Evolutionary conservation across 768 basidiomycete genomes (phyloP).

Genomic region (Glaciozyma martinii): DNA sequence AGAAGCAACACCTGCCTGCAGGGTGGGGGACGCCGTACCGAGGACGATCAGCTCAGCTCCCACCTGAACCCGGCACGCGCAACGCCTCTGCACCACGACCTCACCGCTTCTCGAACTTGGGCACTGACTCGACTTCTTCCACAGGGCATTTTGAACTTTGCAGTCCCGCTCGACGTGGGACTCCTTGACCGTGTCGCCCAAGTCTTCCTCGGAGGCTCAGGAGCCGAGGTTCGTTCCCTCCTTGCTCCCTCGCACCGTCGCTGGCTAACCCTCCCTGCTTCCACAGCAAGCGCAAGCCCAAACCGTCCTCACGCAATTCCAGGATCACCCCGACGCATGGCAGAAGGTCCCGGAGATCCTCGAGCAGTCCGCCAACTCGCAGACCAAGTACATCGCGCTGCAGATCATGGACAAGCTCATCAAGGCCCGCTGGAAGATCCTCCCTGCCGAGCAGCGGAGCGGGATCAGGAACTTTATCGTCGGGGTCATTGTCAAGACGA

Average conservation of each 20-base stretch:
- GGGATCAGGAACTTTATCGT: constrained; percentile 97
- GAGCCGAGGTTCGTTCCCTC: constrained; percentile 57
- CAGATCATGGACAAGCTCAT: constrained; percentile 96
- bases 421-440: constrained; percentile 85
- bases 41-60: too few relatives aligned
- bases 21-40: too few relatives aligned
- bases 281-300: constrained; percentile 88
- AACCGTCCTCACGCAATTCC: constrained; percentile 85
- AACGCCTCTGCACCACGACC: too few relatives aligned
- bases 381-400: constrained; percentile 84
- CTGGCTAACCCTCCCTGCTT: background rate
- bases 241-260: background rate
- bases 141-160: constrained; percentile 34
- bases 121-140: background rate
- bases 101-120: too few relatives aligned
- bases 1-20: too few relatives aligned
- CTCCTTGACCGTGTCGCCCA: constrained; percentile 89
- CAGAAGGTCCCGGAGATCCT: constrained; percentile 90
- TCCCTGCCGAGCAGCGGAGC: constrained; percentile 85
- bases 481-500: constrained; percentile 76
- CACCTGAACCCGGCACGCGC: too few relatives aligned
- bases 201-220: constrained; percentile 77
- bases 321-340: constrained; percentile 95
- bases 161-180: constrained; percentile 77
- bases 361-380: constrained; percentile 70